Conservation (phyloP, 2,329 filamentous ascomycete genomes). For the Phaeosphaeriaceae sp. region DNA sequence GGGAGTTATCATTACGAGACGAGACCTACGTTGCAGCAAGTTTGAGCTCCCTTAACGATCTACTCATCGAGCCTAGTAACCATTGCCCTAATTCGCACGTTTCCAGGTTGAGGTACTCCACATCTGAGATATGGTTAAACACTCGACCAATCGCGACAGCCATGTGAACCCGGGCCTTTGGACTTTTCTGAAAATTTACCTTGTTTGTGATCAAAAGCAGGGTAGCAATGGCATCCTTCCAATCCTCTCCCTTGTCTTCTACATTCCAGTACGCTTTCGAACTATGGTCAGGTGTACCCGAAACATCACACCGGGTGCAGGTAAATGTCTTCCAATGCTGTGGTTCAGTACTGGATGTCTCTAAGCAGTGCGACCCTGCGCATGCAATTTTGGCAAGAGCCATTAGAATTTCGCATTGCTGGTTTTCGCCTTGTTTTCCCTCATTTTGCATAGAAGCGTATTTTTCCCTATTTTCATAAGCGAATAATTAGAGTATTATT, state of each 20-base stretch:
- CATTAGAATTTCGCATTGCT: constrained; percentile 32
- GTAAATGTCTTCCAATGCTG: constrained; percentile 17
- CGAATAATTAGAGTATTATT: background rate
- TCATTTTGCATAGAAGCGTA: constrained; percentile 28
- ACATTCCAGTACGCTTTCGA: constrained; percentile 33
- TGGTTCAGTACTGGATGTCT: constrained; percentile 1
- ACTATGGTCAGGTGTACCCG: constrained; percentile 1
- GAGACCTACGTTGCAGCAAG: constrained; percentile 72
- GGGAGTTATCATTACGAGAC: background rate
- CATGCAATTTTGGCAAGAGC: constrained; percentile 44
- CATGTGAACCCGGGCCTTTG: constrained; percentile 39
- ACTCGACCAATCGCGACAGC: constrained; percentile 65
- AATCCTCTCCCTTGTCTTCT: constrained; percentile 27
- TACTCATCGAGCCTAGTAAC: constrained; percentile 80
- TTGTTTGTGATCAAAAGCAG: constrained; percentile 39
- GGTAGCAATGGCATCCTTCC: constrained; percentile 41
- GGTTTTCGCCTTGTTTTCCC: constrained; percentile 18
- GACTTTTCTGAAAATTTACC: constrained; percentile 37
- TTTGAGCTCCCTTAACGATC: constrained; percentile 83
- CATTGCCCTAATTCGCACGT: constrained; percentile 75
- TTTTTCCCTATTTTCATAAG: constrained; percentile 24
- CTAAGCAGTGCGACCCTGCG: constrained; percentile 35
- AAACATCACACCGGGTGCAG: constrained; percentile 37
- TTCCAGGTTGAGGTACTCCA: constrained; percentile 69
- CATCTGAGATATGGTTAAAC: constrained; percentile 68